These are phyloP conservation scores for Biscutella auriculata DNA, from an alignment of 441 rosid species.

Conservation along the genomic window DNA sequence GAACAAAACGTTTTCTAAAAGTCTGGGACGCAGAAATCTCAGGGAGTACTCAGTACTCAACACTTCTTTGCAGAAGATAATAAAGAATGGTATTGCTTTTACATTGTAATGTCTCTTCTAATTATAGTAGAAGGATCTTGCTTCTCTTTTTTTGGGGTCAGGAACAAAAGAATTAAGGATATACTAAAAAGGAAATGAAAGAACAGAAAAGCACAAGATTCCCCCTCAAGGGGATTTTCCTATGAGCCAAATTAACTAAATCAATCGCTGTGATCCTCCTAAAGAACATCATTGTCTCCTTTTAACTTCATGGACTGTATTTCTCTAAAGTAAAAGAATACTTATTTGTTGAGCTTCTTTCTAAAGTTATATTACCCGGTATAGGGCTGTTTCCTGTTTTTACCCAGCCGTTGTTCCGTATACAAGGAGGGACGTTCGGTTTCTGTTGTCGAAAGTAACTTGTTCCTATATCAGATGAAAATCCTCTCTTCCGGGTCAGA, in stretches of 20 bases:
- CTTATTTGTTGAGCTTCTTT: slow-evolving; percentile 10
- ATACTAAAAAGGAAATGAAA: slow-evolving; percentile 20
- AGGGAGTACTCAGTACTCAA: not conserved
- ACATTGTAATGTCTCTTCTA: slow-evolving; percentile 13
- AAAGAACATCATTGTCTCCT: slow-evolving; percentile 27
- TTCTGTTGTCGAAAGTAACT: slow-evolving; percentile 82
- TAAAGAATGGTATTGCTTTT: slow-evolving; percentile 17
- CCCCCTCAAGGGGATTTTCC: slow-evolving; percentile 23
- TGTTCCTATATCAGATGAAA: slow-evolving; percentile 51
- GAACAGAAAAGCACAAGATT: slow-evolving; percentile 19
- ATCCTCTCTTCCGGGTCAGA: slow-evolving; percentile 40
- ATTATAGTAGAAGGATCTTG: not conserved
- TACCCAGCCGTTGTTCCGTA: slow-evolving; percentile 34
- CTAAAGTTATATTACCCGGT: slow-evolving; percentile 21
- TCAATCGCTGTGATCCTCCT: slow-evolving; percentile 32
- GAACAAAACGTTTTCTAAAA: not conserved
- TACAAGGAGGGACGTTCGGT: slow-evolving; percentile 40
- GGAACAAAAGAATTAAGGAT: slow-evolving; percentile 45
- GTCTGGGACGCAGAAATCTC: not conserved
- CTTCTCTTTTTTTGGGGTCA: not conserved
- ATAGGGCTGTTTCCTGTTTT: slow-evolving; percentile 17
- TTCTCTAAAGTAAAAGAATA: slow-evolving; percentile 12
- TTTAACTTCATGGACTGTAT: slow-evolving; percentile 21
- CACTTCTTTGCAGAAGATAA: slow-evolving; percentile 8
- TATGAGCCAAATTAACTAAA: slow-evolving; percentile 19